Evolutionary conservation across 1,284 basidiomycete species (phyloP).

Genomic region (Moesziomyces sp.): DNA sequence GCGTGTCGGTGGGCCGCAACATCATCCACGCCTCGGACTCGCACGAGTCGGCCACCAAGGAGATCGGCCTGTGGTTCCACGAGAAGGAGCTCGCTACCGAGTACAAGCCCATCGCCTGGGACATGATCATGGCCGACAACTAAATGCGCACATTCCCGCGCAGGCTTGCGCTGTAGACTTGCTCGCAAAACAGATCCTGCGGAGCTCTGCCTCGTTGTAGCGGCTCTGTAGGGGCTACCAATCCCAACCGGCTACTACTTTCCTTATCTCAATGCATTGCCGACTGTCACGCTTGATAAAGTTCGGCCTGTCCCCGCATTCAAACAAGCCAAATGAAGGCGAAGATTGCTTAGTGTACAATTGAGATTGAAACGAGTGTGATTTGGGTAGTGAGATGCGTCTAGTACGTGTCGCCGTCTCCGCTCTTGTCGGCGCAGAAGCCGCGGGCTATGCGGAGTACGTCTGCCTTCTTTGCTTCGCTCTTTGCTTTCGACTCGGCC

Average conservation of each 20-base stretch:
- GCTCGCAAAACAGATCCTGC: neutral
- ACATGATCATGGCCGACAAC: constrained; percentile 60
- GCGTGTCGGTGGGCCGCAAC: constrained; percentile 68
- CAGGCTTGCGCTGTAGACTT: neutral
- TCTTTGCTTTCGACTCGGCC: constrained; percentile 53
- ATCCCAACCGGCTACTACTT: too few relatives aligned
- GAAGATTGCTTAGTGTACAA: constrained; percentile 28
- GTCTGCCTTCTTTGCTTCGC: constrained; percentile 58
- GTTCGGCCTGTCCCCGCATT: too few relatives aligned
- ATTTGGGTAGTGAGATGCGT: constrained; percentile 13
- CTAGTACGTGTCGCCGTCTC: constrained; percentile 65
- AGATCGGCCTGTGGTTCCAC: constrained; percentile 71
- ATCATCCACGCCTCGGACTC: constrained; percentile 71
- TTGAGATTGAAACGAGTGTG: constrained; percentile 2
- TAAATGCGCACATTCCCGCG: constrained; percentile 8
- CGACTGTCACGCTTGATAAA: too few relatives aligned
- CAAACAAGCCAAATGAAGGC: neutral
- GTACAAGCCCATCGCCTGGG: constrained; percentile 69
- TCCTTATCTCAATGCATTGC: too few relatives aligned
- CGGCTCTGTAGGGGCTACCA: too few relatives aligned
- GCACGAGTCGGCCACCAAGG: constrained; percentile 70
- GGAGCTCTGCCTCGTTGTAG: too few relatives aligned
- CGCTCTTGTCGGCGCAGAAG: constrained; percentile 64
- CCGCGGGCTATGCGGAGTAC: constrained; percentile 55
- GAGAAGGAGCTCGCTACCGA: constrained; percentile 68